A percentile compares a stretch with the other conserved stretches of the same genome.
Conservation (phyloP, 805 yeast genomes). For the Spathaspora sp. region DNA sequence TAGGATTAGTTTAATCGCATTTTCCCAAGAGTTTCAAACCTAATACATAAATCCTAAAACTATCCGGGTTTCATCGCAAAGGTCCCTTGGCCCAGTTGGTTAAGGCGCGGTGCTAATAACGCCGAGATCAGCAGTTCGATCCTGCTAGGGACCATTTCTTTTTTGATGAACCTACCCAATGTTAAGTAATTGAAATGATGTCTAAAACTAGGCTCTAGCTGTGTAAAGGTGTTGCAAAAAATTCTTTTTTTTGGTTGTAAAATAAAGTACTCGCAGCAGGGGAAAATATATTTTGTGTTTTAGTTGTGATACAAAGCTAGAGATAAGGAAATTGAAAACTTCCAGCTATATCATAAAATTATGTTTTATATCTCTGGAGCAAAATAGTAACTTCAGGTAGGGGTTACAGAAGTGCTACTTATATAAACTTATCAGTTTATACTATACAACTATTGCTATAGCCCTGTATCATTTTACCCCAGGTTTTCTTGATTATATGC, state of each 20-base stretch:
- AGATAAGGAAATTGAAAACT: too few relatives aligned
- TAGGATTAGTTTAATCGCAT: too few relatives aligned
- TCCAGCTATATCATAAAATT: too few relatives aligned
- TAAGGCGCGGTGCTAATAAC: constrained; percentile 52
- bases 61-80: background rate
- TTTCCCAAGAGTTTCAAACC: background rate
- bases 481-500: too few relatives aligned
- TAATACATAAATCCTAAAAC: background rate
- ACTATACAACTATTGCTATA: too few relatives aligned
- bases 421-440: too few relatives aligned
- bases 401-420: too few relatives aligned
- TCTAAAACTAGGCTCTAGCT: background rate
- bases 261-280: background rate
- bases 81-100: constrained; percentile 50
- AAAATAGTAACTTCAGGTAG: too few relatives aligned
- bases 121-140: constrained; percentile 74
- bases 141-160: constrained; percentile 67
- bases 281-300: too few relatives aligned
- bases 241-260: background rate
- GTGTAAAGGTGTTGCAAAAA: background rate
- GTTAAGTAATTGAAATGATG: background rate
- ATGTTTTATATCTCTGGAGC: too few relatives aligned
- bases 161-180: background rate
- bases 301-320: too few relatives aligned
- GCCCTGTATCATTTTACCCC: too few relatives aligned